Conservation (phyloP, 192 early-diverging fungal species). For the Mortierella alpina region DNA sequence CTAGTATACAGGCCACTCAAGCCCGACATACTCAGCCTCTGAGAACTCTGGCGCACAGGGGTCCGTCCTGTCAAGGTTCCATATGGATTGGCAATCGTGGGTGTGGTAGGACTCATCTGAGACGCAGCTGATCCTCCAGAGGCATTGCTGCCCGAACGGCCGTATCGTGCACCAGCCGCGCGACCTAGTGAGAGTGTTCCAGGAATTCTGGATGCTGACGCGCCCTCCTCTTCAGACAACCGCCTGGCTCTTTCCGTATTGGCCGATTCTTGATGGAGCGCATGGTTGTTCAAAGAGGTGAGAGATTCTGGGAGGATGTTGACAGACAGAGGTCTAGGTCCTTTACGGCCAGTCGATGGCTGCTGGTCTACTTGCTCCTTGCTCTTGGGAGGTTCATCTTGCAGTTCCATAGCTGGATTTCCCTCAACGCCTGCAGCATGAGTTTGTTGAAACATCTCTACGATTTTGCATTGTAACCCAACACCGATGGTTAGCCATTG, state of each 20-base stretch:
- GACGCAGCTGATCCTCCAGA: background rate
- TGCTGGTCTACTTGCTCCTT: background rate
- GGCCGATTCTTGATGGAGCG: constrained; percentile 12
- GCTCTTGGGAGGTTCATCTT: background rate
- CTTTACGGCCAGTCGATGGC: background rate
- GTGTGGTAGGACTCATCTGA: constrained; percentile 27
- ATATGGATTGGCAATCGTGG: constrained; percentile 23
- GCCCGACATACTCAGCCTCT: constrained; percentile 18
- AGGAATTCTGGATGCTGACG: constrained; percentile 3
- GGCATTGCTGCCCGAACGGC: constrained; percentile 25
- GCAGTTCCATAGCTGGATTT: background rate
- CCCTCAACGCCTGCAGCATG: background rate
- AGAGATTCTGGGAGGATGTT: constrained; percentile 50
- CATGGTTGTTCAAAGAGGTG: constrained; percentile 39
- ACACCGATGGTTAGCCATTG: no score
- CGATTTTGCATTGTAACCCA: background rate
- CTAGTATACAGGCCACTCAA: constrained; percentile 10
- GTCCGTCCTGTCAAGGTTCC: constrained; percentile 22
- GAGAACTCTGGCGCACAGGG: background rate
- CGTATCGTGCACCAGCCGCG: constrained; percentile 7
- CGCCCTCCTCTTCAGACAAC: constrained; percentile 26
- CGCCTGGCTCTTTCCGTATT: constrained; percentile 19
- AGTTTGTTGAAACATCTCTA: constrained; percentile 11
- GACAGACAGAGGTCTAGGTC: constrained; percentile 17
- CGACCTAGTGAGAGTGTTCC: constrained; percentile 23